Base-by-base conservation (phyloP, 345 rosid species). In the Eucalyptus polyanthemos region DNA sequence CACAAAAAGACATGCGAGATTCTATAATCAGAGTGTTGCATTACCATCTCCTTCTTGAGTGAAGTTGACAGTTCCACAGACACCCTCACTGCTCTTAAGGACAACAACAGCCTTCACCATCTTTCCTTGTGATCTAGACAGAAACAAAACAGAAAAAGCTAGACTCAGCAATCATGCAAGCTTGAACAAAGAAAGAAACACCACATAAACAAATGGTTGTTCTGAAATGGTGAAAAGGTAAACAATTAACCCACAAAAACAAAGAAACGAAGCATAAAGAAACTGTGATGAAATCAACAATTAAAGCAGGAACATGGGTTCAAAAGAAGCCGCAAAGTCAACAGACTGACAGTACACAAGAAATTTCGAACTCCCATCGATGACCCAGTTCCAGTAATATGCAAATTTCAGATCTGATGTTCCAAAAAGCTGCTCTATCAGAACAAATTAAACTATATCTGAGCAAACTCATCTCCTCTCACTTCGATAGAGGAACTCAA, bases 91-190 rank as follows among this genome's bases (percentile, higher is more conserved):
- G 91, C 95, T 92, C 89, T 91, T 91, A 88, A 98, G 94, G 76
- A 96, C 97, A 14, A 93, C 97, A 3, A 98, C 99, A 76, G 96
- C 99, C 91, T 98, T 98, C 92, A 91, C 98, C 99, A 98, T 98
- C 51, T 89, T 94, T 89, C 88, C 86, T 54, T 96, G 98, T 95
- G 98, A 96, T 96, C 99, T 95, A 91, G 44, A 87, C 54, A 88
- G 65, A 29, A 90, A 67, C 81, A 50, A 44, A 54, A 54, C 56
- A 86, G 11, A 51, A 22, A 17, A 31, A 22, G n/a, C 24, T 10
- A 54, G 47, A 87, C 56, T 87, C 88, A 51, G 44, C 87, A 86
- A 86, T 69, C 80, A 76, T 6, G 83, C 15, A 3, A 76, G 47
- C 83, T 76, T 21, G 42, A 76, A 76, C 47, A 76, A 76, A 76